Conservation (phyloP, 805 yeast genomes). For the Yarrowia divulgata region DNA sequence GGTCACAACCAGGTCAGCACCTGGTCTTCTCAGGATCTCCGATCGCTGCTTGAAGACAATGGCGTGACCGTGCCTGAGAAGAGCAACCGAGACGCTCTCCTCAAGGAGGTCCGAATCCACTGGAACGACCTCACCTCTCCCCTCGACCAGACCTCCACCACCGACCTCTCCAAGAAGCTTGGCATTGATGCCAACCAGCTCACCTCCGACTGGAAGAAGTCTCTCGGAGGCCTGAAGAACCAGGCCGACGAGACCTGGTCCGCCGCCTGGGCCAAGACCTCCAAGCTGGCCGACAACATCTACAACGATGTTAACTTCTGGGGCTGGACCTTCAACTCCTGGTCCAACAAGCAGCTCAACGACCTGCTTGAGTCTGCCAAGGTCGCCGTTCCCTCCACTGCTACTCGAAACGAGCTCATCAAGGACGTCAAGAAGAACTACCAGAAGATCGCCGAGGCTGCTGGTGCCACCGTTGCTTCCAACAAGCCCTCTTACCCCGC, state of each 20-base stretch:
- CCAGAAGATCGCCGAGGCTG: constrained; percentile 31
- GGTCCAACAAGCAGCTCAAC: constrained; percentile 32
- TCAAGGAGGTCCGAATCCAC: constrained; percentile 37
- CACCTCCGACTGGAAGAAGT: constrained; percentile 32
- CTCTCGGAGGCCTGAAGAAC: constrained; percentile 23
- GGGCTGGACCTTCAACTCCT: constrained; percentile 37
- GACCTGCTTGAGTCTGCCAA: constrained; percentile 32
- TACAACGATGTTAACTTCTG: constrained; percentile 28
- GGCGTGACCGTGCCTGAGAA: constrained; percentile 32
- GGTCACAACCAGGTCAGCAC: constrained; percentile 29
- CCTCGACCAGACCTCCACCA: constrained; percentile 29
- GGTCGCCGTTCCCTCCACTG: constrained; percentile 18
- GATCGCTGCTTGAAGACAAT: constrained; percentile 35
- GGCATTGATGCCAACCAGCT: constrained; percentile 30
- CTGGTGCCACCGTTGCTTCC: constrained; percentile 3
- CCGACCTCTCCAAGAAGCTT: constrained; percentile 16
- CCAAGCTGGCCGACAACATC: constrained; percentile 34
- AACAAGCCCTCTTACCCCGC: constrained; percentile 35
- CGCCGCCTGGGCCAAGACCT: constrained; percentile 38
- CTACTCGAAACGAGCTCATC: constrained; percentile 29
- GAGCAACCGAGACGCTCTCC: constrained; percentile 22
- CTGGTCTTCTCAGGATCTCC: constrained; percentile 30
- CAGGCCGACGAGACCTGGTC: constrained; percentile 39
- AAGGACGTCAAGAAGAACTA: constrained; percentile 31
- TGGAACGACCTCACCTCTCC: constrained; percentile 40